Conservation (phyloP, 2,329 filamentous ascomycete genomes). For the Fusarium caatingaense region DNA sequence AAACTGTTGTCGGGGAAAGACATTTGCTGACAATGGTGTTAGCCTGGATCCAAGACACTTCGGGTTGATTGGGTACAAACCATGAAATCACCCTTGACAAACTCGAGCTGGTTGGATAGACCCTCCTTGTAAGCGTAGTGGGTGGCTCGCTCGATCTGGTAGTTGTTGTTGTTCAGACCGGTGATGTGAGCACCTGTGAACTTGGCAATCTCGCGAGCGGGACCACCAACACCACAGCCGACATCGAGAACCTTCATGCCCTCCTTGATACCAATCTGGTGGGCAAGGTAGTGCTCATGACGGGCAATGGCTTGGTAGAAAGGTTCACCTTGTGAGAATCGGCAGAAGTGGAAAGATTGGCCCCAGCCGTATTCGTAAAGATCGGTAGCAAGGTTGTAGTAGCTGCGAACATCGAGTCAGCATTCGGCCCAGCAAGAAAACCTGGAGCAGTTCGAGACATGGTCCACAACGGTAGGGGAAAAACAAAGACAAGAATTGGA, state of each 20-base stretch:
- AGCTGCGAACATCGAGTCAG: constrained; percentile 62
- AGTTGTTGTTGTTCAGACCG: constrained; percentile 98
- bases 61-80: constrained; percentile 50
- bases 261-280: constrained; percentile 86
- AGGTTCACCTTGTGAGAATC: constrained; percentile 85
- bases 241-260: constrained; percentile 94
- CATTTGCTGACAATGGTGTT: constrained; percentile 75
- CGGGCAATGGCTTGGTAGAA: constrained; percentile 94
- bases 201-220: constrained; percentile 94
- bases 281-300: constrained; percentile 97
- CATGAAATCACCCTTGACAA: constrained; percentile 98
- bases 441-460: not conserved
- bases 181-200: constrained; percentile 91
- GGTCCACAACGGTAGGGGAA: not conserved
- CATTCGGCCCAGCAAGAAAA: not conserved
- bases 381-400: constrained; percentile 97
- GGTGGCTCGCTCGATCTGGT: constrained; percentile 96
- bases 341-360: constrained; percentile 97
- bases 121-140: constrained; percentile 85
- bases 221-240: constrained; percentile 95
- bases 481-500: not conserved
- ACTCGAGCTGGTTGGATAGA: constrained; percentile 81
- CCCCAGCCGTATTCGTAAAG: constrained; percentile 98
- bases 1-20: constrained; percentile 91
- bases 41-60: not conserved